These are phyloP conservation scores for Microdochium nivale DNA, from an alignment of 2,329 filamentous ascomycete species.

Conservation along the genomic window DNA sequence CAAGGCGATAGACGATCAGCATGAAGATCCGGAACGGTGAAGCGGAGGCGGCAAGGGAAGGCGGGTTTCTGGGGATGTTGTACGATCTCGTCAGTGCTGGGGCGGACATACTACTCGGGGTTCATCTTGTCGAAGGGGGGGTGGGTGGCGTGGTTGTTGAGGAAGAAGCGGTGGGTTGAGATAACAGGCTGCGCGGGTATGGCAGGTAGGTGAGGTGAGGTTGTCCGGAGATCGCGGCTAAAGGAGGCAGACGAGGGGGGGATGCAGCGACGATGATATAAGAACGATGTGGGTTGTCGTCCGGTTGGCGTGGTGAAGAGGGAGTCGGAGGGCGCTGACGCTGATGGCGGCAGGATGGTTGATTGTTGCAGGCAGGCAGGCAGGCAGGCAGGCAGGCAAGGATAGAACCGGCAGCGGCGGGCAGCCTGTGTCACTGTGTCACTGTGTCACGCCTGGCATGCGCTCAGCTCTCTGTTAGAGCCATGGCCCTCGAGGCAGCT, in stretches of 20 bases:
- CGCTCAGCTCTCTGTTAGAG: no score
- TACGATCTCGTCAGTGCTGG: background rate
- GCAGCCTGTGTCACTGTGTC: background rate
- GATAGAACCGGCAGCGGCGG: background rate
- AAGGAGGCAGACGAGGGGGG: background rate
- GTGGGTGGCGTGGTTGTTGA: conserved; percentile 9
- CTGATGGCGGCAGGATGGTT: background rate
- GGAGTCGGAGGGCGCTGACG: background rate
- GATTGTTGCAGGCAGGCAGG: background rate
- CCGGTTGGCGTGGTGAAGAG: background rate
- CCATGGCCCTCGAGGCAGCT: no score
- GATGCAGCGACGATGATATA: background rate
- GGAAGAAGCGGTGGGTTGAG: conserved; percentile 5
- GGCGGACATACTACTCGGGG: conserved; percentile 73
- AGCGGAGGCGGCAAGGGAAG: conserved; percentile 12
- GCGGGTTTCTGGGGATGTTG: background rate
- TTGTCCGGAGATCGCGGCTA: background rate
- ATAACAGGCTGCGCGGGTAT: background rate
- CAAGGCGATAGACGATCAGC: background rate
- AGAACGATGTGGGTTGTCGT: background rate
- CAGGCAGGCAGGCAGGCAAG: background rate
- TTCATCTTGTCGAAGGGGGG: conserved; percentile 59
- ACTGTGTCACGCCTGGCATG: background rate
- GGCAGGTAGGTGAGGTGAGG: background rate
- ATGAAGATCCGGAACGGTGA: conserved; percentile 9